Percentiles rank a stretch among this genome's conserved stretches.
phyloP scores from a whole-genome alignment of 1,139 yeast species.

The Yamadazyma siamensis region DNA sequence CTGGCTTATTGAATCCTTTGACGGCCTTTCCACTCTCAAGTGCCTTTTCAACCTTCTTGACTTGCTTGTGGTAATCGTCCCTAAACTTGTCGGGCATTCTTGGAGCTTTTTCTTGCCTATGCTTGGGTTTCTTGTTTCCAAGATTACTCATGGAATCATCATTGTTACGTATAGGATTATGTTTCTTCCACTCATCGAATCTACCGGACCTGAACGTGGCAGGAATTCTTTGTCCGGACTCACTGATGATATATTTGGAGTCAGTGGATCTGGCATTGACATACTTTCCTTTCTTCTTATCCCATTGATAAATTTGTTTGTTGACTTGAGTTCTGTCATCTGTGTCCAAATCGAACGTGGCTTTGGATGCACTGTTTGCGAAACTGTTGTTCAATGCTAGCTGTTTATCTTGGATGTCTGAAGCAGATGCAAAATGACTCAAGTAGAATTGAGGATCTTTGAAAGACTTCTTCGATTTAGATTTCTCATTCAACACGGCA shows the following conservation, averaged over 20 bases:
- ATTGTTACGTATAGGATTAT: conserved; percentile 21
- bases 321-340: conserved; percentile 72
- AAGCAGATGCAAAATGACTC: conserved; percentile 86
- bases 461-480: conserved; percentile 47
- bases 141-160: conserved; percentile 13
- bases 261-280: conserved; percentile 78
- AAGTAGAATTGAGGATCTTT: conserved; percentile 83
- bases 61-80: conserved; percentile 81
- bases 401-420: conserved; percentile 82
- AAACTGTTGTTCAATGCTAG: conserved; percentile 60
- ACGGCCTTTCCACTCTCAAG: conserved; percentile 69
- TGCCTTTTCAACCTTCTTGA: conserved; percentile 81
- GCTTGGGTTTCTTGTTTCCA: conserved; percentile 57
- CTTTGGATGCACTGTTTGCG: conserved; percentile 78
- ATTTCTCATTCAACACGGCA: conserved; percentile 30
- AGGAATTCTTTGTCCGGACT: conserved; percentile 89
- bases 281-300: conserved; percentile 88
- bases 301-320: conserved; percentile 85
- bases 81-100: conserved; percentile 83
- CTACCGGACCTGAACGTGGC: conserved; percentile 91
- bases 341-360: conserved; percentile 78
- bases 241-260: conserved; percentile 87
- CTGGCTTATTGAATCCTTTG: conserved; percentile 61
- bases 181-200: conserved; percentile 85
- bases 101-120: conserved; percentile 76